Evolutionary conservation across 306 rosid species (phyloP).

Genomic region (Comarum palustre): DNA sequence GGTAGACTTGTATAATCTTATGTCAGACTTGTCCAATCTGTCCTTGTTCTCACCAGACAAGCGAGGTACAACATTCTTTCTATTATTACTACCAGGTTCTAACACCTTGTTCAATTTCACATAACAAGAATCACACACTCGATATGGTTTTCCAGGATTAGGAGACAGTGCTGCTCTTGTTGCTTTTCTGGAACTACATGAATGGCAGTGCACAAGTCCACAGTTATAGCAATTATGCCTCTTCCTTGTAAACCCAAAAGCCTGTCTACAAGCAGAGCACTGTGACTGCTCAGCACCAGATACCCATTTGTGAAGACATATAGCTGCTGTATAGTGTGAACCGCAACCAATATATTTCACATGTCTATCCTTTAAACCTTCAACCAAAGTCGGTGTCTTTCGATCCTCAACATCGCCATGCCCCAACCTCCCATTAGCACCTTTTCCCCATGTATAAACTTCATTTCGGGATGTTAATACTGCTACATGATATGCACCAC

Average conservation of each 20-base stretch:
- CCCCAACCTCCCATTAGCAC: conserved; percentile 98
- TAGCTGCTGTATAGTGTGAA: conserved; percentile 83
- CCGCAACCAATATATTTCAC: conserved; percentile 89
- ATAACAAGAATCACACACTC: conserved; percentile 91
- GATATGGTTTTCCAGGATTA: conserved; percentile 75
- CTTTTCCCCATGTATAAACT: conserved; percentile 99
- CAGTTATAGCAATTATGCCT: conserved; percentile 98
- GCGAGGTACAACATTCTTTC: conserved; percentile 72
- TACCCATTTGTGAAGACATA: conserved; percentile 99
- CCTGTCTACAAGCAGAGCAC: conserved; percentile 95
- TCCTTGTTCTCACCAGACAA: conserved; percentile 96
- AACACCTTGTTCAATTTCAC: conserved; percentile 79
- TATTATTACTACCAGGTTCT: conserved; percentile 54
- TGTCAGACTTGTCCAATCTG: conserved; percentile 78
- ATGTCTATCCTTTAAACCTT: conserved; percentile 85
- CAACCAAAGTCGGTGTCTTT: conserved; percentile 77
- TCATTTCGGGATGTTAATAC: conserved; percentile 85
- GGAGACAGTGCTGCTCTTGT: conserved; percentile 89
- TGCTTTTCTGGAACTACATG: conserved; percentile 92
- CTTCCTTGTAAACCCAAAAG: conserved; percentile 94
- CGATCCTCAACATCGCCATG: conserved; percentile 97
- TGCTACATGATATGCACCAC: conserved; percentile 97
- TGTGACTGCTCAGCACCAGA: conserved; percentile 95
- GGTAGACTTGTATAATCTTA: conserved; percentile 57
- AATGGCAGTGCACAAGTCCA: conserved; percentile 99